Evolutionary conservation across 75 land plant species (phyloP), one percentile per base, ranked within the genome.

Genomic region (Larix kaempferi): DNA sequence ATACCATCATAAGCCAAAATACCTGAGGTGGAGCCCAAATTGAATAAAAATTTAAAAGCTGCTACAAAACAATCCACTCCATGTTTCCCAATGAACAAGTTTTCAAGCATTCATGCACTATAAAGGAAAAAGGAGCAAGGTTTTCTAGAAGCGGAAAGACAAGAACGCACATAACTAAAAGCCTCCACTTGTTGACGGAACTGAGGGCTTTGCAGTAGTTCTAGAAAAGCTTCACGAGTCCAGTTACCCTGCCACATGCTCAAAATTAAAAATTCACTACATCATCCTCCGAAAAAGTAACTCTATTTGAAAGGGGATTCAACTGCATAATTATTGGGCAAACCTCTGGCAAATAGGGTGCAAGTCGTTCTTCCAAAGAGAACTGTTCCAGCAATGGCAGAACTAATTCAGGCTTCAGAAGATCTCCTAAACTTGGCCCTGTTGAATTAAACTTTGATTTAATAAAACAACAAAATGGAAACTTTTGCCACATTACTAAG

Each of bases 171-270:
- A 85, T 94, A 88, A 84, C 91, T 94, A 79, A 97, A 97, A n/a
- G 95, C 64, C 75, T 97, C 98, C 29, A 97, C 84, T 86, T 97
- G 99, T 85, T 97, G 99, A 33, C 91, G 95, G 66, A 97, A 94
- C 41, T 92, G 99, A 13, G 99, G 91, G 67, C 99, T 94, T 78
- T 97, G 99, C 77, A 97, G 81, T 82, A 97, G 76, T 57, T 97
- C 99, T 26, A 91, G 84, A 59, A 97, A 74, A 26, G 94, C 99
- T 71, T 83, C 83, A 33, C 87, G 84, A 62, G 87, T 86, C 89
- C 91, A 86, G 37, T 75, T 81, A 56, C 99, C 99, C 99, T 97
- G 88, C 73, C 60, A 55, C 78, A 65, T 11, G 67, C 41, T 58
- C 57, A 21, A 75, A 26, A 55, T 56, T 71, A 64, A 77, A 74